Evolutionary conservation across 2,329 filamentous ascomycete genomes (phyloP).

Genomic region (Nigrospora osmanthi): DNA sequence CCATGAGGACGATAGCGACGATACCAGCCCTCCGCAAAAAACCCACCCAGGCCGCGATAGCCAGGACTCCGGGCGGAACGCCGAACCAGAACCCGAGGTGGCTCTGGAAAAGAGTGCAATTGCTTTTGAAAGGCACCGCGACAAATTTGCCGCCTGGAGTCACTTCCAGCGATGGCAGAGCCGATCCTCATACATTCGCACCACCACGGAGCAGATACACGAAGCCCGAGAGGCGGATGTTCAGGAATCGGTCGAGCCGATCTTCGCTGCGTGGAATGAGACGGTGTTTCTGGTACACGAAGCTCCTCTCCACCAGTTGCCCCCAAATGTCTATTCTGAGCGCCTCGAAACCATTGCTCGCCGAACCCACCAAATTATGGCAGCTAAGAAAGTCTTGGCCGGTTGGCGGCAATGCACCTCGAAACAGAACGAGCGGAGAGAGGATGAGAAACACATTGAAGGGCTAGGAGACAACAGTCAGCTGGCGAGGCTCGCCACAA

Average conservation of each 20-base stretch:
- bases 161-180: constrained; percentile 19
- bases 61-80: no score
- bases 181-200: constrained; percentile 12
- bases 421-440: no score
- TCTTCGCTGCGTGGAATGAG: constrained; percentile 17
- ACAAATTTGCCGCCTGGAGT: constrained; percentile 13
- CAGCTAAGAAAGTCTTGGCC: constrained; percentile 12
- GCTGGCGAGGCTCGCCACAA: constrained; percentile 17
- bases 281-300: constrained; percentile 12
- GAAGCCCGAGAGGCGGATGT: constrained; percentile 14
- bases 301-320: constrained; percentile 10
- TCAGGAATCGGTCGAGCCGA: constrained; percentile 11
- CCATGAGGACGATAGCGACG: no score
- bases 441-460: no score
- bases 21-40: no score
- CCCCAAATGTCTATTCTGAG: constrained; percentile 19
- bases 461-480: neutral
- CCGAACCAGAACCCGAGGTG: constrained; percentile 4
- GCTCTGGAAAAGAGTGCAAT: constrained; percentile 14
- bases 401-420: constrained; percentile 13
- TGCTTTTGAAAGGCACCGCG: constrained; percentile 15
- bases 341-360: constrained; percentile 19
- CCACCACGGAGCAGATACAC: constrained; percentile 13
- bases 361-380: constrained; percentile 17
- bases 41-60: no score